A percentile compares a stretch with the other conserved stretches of the same genome.
Conservation (phyloP, 2,329 filamentous ascomycete species). For the Ceratocystis destructans region DNA sequence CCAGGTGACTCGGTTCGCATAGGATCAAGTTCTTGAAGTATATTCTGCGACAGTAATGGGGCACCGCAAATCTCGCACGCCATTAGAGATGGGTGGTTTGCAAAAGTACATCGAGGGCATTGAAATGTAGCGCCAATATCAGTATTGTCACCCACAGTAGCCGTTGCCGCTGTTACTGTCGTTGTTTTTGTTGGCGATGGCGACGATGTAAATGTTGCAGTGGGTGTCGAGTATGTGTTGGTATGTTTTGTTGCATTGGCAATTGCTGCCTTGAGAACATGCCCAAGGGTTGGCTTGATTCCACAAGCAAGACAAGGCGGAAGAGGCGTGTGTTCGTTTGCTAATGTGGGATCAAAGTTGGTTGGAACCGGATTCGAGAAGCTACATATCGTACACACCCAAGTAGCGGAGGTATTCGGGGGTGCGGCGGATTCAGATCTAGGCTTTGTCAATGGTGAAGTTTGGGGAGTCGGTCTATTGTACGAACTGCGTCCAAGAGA, state of each 20-base stretch:
- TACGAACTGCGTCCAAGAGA: constrained; percentile 2
- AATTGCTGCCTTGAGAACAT: constrained; percentile 77
- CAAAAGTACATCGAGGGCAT: constrained; percentile 85
- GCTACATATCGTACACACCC: constrained; percentile 92
- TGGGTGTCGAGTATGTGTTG: neutral
- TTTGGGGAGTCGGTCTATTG: neutral
- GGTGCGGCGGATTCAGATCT: neutral
- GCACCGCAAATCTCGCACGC: constrained; percentile 87
- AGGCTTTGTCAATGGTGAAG: neutral
- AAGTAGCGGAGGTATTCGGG: constrained; percentile 52
- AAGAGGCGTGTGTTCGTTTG: constrained; percentile 63
- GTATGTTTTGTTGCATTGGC: constrained; percentile 50
- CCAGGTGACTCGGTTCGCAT: constrained; percentile 62
- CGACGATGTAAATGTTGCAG: too few relatives aligned
- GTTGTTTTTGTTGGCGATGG: too few relatives aligned
- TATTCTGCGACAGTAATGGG: constrained; percentile 46
- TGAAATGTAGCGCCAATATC: constrained; percentile 30
- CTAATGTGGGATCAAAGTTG: constrained; percentile 78
- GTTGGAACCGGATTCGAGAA: constrained; percentile 86
- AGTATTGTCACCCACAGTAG: neutral
- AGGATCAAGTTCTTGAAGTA: constrained; percentile 26
- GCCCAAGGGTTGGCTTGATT: constrained; percentile 74
- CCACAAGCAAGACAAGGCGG: constrained; percentile 86
- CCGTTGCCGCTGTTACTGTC: neutral
- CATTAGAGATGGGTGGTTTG: constrained; percentile 75